Evolutionary conservation across 805 yeast species (phyloP).

Genomic region (Monosporozyma aerobia): DNA sequence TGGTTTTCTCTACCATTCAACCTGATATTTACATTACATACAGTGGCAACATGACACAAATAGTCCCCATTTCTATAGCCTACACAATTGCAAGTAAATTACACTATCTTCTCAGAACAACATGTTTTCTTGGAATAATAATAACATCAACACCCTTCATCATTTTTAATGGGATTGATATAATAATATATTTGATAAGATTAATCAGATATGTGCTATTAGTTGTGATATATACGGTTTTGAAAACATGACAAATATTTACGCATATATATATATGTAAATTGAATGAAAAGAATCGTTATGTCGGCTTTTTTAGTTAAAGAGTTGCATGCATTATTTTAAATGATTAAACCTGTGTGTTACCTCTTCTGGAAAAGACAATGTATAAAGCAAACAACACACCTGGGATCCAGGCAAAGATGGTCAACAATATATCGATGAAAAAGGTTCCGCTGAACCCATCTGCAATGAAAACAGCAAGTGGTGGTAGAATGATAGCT

Average conservation of each 20-base stretch:
- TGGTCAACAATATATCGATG: constrained; percentile 47
- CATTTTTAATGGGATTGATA: neutral
- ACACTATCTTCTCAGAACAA: neutral
- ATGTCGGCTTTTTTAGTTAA: no score
- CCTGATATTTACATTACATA: neutral
- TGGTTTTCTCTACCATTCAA: neutral
- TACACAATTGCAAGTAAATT: neutral
- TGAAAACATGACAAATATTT: neutral
- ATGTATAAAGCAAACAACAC: constrained; percentile 63
- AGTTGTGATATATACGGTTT: neutral
- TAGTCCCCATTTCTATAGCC: neutral
- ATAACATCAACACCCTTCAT: neutral
- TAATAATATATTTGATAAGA: constrained; percentile 1
- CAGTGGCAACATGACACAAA: neutral
- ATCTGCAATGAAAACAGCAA: constrained; percentile 60
- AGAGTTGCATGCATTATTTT: neutral
- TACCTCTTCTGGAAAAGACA: constrained; percentile 25
- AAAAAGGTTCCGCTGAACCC: constrained; percentile 56
- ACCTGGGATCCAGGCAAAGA: constrained; percentile 56
- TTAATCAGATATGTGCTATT: neutral
- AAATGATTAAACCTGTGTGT: neutral
- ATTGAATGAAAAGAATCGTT: neutral
- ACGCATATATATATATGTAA: neutral
- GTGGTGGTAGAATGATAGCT: constrained; percentile 62
- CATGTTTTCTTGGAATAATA: neutral